Conservation (phyloP, 305 asterid species). For the Galium porrigens region DNA sequence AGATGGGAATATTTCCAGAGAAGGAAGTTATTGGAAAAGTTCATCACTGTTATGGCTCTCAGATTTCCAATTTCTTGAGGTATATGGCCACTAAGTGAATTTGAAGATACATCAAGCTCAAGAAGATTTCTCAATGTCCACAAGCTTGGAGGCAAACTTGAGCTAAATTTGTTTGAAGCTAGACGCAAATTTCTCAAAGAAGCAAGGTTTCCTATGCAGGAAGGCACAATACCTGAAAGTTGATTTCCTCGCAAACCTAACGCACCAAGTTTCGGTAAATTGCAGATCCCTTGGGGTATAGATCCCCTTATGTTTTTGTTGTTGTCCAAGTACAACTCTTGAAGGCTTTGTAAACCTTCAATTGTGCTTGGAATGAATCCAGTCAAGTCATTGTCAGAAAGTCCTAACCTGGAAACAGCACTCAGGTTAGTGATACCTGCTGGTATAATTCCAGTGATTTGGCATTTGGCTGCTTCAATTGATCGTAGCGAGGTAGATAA, state of each 20-base stretch:
- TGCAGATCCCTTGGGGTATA: constrained; percentile 19
- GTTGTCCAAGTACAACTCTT: constrained; percentile 5
- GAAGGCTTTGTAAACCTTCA: constrained; percentile 11
- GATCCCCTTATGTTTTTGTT: constrained; percentile 17
- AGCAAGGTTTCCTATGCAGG: constrained; percentile 9
- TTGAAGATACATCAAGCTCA: constrained; percentile 3
- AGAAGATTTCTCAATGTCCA: constrained; percentile 20
- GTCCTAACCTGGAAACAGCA: neutral
- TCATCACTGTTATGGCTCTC: constrained; percentile 6
- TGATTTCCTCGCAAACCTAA: constrained; percentile 18
- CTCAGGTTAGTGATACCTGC: constrained; percentile 12
- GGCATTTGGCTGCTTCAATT: constrained; percentile 12
- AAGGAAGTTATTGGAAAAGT: constrained; percentile 16
- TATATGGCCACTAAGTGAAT: constrained; percentile 14
- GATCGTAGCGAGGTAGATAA: constrained; percentile 18
- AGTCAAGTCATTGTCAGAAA: constrained; percentile 7
- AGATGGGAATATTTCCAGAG: constrained; percentile 14
- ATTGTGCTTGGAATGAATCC: constrained; percentile 8
- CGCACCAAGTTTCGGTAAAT: constrained; percentile 16
- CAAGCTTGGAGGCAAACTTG: constrained; percentile 16
- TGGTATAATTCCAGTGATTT: constrained; percentile 17
- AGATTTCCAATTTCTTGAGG: constrained; percentile 15
- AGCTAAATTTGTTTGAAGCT: constrained; percentile 9
- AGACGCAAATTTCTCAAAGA: constrained; percentile 13
- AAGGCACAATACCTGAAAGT: constrained; percentile 16